Conservation (phyloP, 306 rosid species). For the Lablab purpureus region DNA sequence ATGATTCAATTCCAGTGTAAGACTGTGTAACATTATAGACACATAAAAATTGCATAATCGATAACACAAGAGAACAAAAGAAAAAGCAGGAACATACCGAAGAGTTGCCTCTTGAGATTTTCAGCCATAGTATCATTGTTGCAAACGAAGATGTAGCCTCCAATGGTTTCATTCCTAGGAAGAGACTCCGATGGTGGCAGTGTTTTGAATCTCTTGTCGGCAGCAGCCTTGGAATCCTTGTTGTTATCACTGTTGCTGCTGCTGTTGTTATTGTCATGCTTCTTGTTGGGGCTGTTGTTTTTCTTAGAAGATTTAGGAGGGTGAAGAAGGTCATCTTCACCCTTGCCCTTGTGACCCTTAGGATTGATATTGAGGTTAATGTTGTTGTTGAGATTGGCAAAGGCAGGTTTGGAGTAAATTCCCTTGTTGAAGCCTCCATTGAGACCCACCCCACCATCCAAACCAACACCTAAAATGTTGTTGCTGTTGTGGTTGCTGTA, state of each 20-base stretch:
- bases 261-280: conserved; percentile 57
- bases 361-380: conserved; percentile 46
- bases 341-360: conserved; percentile 53
- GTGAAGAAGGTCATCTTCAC: conserved; percentile 55
- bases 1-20: neutral
- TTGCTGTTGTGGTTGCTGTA: conserved; percentile 36
- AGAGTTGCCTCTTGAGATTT: conserved; percentile 89
- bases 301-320: conserved; percentile 60
- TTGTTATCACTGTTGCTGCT: conserved; percentile 19
- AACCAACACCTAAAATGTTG: neutral
- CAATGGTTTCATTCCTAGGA: conserved; percentile 87
- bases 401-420: conserved; percentile 68
- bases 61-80: neutral
- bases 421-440: conserved; percentile 81
- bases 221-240: conserved; percentile 58
- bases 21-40: neutral
- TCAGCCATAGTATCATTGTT: conserved; percentile 99
- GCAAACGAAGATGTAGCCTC: conserved; percentile 96
- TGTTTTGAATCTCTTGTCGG: conserved; percentile 87
- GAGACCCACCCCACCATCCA: conserved; percentile 28
- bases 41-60: neutral
- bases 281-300: conserved; percentile 58
- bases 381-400: conserved; percentile 20
- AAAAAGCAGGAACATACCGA: conserved; percentile 59
- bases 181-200: conserved; percentile 93